Base-by-base conservation (phyloP, 805 yeast species). In the Scheffersomyces stipitis region DNA sequence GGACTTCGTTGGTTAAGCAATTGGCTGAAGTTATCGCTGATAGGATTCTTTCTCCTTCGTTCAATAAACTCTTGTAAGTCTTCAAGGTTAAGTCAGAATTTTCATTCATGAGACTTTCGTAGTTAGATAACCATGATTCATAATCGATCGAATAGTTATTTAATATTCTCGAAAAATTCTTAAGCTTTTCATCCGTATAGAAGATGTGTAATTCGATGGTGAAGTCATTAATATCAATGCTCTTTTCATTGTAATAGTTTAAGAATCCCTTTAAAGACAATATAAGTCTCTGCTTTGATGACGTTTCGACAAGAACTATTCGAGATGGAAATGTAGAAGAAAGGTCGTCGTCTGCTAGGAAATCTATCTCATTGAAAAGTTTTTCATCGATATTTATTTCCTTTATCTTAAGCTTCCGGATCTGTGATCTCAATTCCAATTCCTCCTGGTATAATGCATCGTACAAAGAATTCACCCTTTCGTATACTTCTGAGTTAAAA, bases 1-100 rank as follows among this genome's bases (percentile, higher is more conserved):
- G 26, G 2, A 43, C 30, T 9, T 16, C 15, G 12, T 28, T 29
- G n/a, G 40, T 26, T 15, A 47, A 34, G 30, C 46, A 44, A 17
- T 43, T 49, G 12, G 60, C 46, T 2, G 66, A 54, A 0, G 66
- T 55, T 3, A 75, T 55, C 1, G 65, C 60, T 4, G 62, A 62
- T n/a, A 53, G 52, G 1, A 81, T 67, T 29, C 70, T 64, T 41
- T 80, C 81, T 4, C 86, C 83, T 33, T 82, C 87, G 3, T 51
- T 37, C 4, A 73, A 57, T n/a, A 81, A 47, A 1, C 61, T 42
- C 41, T 64, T 72, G 40, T 78, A 63, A 2, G 58, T 40, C 36
- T 72, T 71, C 28, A 81, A 55, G 1, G 79, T 47, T 2, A 84
- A 76, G 8, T 69, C 71, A 40, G 68, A 54, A 36, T 69, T 63